These are phyloP conservation scores for Akanthomyces lecanii DNA, from an alignment of 2,329 filamentous ascomycete genomes.

Conservation along the genomic window DNA sequence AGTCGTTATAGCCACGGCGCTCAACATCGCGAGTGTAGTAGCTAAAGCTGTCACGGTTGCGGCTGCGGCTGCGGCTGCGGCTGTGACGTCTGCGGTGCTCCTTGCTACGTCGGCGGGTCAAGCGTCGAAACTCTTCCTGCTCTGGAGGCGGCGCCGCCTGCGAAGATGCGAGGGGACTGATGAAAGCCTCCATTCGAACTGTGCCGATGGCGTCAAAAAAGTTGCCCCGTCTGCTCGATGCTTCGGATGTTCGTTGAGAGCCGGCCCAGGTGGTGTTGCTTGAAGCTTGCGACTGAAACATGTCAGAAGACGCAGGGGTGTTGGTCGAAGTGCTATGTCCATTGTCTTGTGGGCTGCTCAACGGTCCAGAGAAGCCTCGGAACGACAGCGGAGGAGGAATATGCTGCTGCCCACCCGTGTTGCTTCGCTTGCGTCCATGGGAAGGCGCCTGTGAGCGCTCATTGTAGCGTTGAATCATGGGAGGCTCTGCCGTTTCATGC, in stretches of 20 bases:
- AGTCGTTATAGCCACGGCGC: constrained; percentile 43
- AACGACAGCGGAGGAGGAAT: constrained; percentile 67
- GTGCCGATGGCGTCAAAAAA: constrained; percentile 90
- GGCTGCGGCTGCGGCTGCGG: constrained; percentile 49
- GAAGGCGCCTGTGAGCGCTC: constrained; percentile 45
- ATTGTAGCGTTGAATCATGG: constrained; percentile 65
- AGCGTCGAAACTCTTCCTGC: constrained; percentile 48
- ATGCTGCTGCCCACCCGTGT: constrained; percentile 65
- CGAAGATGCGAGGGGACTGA: constrained; percentile 56
- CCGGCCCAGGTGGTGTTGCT: constrained; percentile 40
- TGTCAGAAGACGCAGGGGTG: constrained; percentile 58
- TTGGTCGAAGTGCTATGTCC: constrained; percentile 54
- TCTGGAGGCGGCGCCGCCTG: constrained; percentile 44
- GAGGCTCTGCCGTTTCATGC: constrained; percentile 64
- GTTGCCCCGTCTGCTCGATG: constrained; percentile 50
- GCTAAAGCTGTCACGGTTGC: constrained; percentile 53
- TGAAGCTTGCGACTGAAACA: constrained; percentile 53
- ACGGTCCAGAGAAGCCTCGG: constrained; percentile 68
- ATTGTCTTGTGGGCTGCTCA: constrained; percentile 39
- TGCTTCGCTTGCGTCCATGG: constrained; percentile 84
- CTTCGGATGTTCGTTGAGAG: constrained; percentile 52
- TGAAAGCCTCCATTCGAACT: constrained; percentile 95
- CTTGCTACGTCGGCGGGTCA: constrained; percentile 50
- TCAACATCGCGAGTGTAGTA: constrained; percentile 42
- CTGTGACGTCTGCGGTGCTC: constrained; percentile 50